Evolutionary conservation across 352 stramenopile species (phyloP).

Genomic region (Pythium phragmitis): DNA sequence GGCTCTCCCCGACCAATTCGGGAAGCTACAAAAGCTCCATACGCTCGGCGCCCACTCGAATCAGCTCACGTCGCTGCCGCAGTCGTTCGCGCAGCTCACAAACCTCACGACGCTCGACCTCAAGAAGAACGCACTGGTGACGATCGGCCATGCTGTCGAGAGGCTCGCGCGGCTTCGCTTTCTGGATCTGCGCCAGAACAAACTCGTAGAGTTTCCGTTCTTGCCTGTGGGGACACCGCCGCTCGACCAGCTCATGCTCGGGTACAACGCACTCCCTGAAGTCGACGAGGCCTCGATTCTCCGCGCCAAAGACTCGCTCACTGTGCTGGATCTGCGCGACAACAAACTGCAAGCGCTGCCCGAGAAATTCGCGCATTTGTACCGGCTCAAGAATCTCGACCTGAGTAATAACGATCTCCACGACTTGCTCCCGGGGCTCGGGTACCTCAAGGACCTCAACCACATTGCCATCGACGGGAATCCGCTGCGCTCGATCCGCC

Average conservation of each 20-base stretch:
- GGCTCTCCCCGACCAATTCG: constrained; percentile 48
- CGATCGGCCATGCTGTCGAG: constrained; percentile 36
- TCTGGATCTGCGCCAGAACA: constrained; percentile 78
- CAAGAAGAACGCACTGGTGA: constrained; percentile 66
- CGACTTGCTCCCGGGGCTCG: constrained; percentile 64
- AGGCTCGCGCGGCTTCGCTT: constrained; percentile 42
- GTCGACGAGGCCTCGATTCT: constrained; percentile 51
- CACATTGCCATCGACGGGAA: constrained; percentile 79
- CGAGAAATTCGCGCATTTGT: constrained; percentile 55
- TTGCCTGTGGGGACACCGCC: constrained; percentile 40
- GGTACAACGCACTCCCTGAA: constrained; percentile 56
- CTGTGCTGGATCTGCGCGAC: constrained; percentile 73
- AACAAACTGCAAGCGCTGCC: constrained; percentile 72
- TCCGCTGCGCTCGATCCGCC: constrained; percentile 70
- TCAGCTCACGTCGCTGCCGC: constrained; percentile 49
- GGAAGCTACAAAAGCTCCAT: constrained; percentile 49
- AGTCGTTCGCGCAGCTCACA: constrained; percentile 43
- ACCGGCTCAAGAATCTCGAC: constrained; percentile 79
- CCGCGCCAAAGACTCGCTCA: constrained; percentile 60
- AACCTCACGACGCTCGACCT: constrained; percentile 60
- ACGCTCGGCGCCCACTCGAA: constrained; percentile 66
- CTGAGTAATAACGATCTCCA: constrained; percentile 83
- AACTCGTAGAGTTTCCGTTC: constrained; percentile 53
- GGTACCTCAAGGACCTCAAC: constrained; percentile 75
- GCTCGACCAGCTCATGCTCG: constrained; percentile 76